Evolutionary conservation across 306 rosid genomes (phyloP).

Genomic region (Trifolium dubium): DNA sequence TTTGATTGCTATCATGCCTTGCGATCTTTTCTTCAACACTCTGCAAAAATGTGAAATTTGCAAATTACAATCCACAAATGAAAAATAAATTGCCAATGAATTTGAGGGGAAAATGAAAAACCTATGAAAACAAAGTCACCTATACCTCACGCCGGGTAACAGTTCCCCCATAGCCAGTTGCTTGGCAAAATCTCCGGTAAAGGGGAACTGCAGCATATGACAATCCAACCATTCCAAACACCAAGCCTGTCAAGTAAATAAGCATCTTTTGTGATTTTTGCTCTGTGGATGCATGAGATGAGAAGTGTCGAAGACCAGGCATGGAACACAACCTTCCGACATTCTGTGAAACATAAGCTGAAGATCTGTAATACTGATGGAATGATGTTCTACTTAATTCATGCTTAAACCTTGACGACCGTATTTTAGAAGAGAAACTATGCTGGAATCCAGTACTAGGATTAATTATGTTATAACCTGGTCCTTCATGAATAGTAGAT

Average conservation of each 20-base stretch:
- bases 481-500: constrained; percentile 43
- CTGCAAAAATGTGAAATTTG: constrained; percentile 46
- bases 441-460: constrained; percentile 43
- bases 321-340: constrained; percentile 48
- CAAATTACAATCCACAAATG: constrained; percentile 18
- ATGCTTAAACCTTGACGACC: constrained; percentile 41
- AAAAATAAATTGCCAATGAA: constrained; percentile 18
- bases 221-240: constrained; percentile 84
- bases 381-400: constrained; percentile 51
- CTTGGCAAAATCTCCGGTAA: constrained; percentile 93
- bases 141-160: constrained; percentile 84
- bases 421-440: constrained; percentile 37
- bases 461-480: constrained; percentile 43
- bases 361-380: constrained; percentile 42
- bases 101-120: constrained; percentile 25
- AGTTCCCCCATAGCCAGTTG: constrained; percentile 97
- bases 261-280: constrained; percentile 78
- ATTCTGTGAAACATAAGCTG: constrained; percentile 51
- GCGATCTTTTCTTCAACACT: constrained; percentile 96
- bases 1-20: constrained; percentile 75
- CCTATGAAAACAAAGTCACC: constrained; percentile 8
- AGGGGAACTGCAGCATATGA: constrained; percentile 93
- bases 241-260: constrained; percentile 70
- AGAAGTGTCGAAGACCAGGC: constrained; percentile 53
- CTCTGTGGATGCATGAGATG: constrained; percentile 58